Percentiles rank a stretch among this genome's conserved stretches.
Conservation (phyloP, 2,329 filamentous ascomycete genomes). For the Blastomyces parvus region DNA sequence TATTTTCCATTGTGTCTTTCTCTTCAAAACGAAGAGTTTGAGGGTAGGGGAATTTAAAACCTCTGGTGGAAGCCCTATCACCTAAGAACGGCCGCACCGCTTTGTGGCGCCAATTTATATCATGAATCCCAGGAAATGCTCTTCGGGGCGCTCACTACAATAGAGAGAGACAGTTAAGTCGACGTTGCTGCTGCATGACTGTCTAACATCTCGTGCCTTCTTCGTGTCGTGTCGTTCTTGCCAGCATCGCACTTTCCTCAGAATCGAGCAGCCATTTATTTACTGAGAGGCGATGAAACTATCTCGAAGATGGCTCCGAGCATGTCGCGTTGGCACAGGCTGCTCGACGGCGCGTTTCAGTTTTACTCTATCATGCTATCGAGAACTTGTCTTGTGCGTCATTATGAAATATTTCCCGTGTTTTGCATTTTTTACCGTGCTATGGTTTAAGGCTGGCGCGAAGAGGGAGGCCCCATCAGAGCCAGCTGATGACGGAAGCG, state of each 20-base stretch:
- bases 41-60: background rate
- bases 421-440: background rate
- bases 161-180: background rate
- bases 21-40: background rate
- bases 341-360: background rate
- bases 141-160: background rate
- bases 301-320: background rate
- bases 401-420: background rate
- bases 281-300: background rate
- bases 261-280: background rate
- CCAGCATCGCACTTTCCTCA: background rate
- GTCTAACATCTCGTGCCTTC: background rate
- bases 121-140: background rate
- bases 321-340: background rate
- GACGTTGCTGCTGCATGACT: background rate
- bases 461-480: background rate
- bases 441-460: background rate
- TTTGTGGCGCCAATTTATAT: background rate
- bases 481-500: background rate
- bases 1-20: background rate
- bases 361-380: background rate
- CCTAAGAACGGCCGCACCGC: background rate
- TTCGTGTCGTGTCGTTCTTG: background rate
- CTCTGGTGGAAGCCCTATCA: background rate
- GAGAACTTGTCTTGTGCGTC: background rate